Percentiles rank a stretch among this genome's conserved stretches.
Evolutionary conservation across 139 green algal genomes (phyloP).

Genomic region (Chlamydomonas schloesseri): DNA sequence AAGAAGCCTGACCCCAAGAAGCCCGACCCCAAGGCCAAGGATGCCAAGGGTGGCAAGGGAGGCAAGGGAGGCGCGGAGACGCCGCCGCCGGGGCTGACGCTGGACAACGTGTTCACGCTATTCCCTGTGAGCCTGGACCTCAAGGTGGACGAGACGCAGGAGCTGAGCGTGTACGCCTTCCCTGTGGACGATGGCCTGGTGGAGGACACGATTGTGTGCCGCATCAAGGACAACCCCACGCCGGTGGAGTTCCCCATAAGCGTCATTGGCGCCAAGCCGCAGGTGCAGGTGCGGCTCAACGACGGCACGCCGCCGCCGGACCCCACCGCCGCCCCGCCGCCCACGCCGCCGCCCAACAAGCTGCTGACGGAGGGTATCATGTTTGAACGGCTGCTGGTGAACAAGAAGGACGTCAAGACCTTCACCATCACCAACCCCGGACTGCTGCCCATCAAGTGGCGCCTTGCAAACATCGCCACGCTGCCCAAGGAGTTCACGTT

Average conservation of each 20-base stretch:
- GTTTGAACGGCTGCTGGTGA: slow-evolving; percentile 81
- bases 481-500: slow-evolving; percentile 74
- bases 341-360: slow-evolving; percentile 45
- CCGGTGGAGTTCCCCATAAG: slow-evolving; percentile 77
- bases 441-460: slow-evolving; percentile 83
- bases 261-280: slow-evolving; percentile 73
- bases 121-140: slow-evolving; percentile 66
- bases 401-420: slow-evolving; percentile 64
- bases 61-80: background rate
- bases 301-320: slow-evolving; percentile 46
- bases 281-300: slow-evolving; percentile 56
- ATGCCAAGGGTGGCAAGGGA: no score
- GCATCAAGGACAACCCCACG: slow-evolving; percentile 76
- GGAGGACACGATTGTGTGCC: slow-evolving; percentile 72
- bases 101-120: slow-evolving; percentile 62
- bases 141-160: slow-evolving; percentile 70
- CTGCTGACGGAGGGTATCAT: slow-evolving; percentile 62
- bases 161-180: slow-evolving; percentile 79
- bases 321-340: background rate
- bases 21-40: slow-evolving; percentile 33
- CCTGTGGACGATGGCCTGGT: slow-evolving; percentile 59
- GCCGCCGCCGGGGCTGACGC: background rate
- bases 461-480: slow-evolving; percentile 62
- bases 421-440: slow-evolving; percentile 79
- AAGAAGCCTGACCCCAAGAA: slow-evolving; percentile 39